Conservation (phyloP, 106 monocot species). For the Cymbidium sinense region DNA sequence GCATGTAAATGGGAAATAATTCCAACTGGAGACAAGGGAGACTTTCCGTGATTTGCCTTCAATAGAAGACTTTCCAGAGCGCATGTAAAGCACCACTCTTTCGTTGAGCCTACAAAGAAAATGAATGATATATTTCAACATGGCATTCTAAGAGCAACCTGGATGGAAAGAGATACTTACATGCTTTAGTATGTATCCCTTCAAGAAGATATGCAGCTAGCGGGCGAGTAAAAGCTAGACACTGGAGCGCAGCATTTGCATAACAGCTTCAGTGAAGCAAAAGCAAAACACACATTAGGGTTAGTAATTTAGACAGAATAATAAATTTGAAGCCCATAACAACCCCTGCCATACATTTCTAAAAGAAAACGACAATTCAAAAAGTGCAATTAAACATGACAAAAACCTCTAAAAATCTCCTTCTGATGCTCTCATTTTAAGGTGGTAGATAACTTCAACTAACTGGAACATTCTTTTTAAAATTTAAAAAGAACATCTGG, state of each 20-base stretch:
- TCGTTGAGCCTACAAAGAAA: conserved; percentile 34
- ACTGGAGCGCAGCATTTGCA: conserved; percentile 88
- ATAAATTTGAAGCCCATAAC: too few relatives aligned
- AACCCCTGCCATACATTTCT: too few relatives aligned
- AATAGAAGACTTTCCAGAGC: conserved; percentile 51
- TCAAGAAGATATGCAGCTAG: too few relatives aligned
- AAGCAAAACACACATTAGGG: neutral
- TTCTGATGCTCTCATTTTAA: too few relatives aligned
- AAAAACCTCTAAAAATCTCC: too few relatives aligned
- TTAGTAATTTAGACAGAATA: neutral
- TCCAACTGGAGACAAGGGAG: conserved; percentile 67
- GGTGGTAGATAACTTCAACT: too few relatives aligned
- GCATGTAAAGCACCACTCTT: conserved; percentile 75
- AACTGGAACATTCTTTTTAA: too few relatives aligned
- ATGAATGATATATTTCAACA: neutral
- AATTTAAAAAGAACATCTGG: too few relatives aligned
- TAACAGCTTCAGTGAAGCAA: conserved; percentile 56
- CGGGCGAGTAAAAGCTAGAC: too few relatives aligned
- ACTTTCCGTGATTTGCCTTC: conserved; percentile 45
- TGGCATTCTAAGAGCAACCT: neutral
- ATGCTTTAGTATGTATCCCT: too few relatives aligned
- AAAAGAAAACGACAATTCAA: too few relatives aligned
- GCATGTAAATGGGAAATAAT: conserved; percentile 43
- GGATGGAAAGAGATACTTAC: conserved; percentile 19
- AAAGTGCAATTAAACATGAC: too few relatives aligned